Evolutionary conservation across 768 basidiomycete genomes (phyloP), one percentile per base, ranked within the genome.

Genomic region (Pseudohyphozyma bogoriensis): DNA sequence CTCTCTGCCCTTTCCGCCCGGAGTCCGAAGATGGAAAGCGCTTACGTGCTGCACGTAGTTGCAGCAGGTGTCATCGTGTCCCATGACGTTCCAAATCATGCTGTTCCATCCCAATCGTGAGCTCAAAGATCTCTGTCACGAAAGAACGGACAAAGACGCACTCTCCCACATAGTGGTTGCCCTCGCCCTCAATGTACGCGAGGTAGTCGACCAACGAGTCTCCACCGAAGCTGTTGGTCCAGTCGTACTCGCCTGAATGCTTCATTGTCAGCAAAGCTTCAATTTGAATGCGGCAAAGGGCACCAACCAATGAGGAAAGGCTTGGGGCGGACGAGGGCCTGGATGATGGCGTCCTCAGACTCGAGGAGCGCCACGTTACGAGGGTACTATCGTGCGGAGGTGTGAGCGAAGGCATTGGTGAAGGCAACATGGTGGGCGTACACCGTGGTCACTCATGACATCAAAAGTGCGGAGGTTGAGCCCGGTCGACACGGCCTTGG

Each of bases 361-460:
- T 36, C 22, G n/a, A 66, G 45, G 1, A 66, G 37, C 9, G 52
- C 61, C 3, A 32, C 36, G 39, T 63, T 60, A 10, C 65, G 55
- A 1, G 65, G 65, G 45, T 66, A 66, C 44, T 53, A 28, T 12
- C n/a, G 2, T 12, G 3, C 3, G 46, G 28, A 11, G n/a, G 24
- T 36, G 20, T 4, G 18, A 24, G 28, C 18, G n/a, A 36, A 37
- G n/a, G n/a, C n/a, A n/a, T n/a, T n/a, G n/a, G n/a, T 20, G 8
- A 26, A 28, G 26, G 47, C 11, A 28, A 12, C 9, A 28, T 10
- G 26, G 24, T 8, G 4, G 18, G 10, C 51, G 3, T 6, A 28
- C 36, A 1, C 55, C 65, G 56, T 66, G 65, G 26, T 66, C 65
- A 7, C 33, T 55, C 24, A 66, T 40, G 32, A 66, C 60, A 16